Percentiles rank a stretch among this genome's conserved stretches.
Evolutionary conservation across 768 basidiomycete genomes (phyloP).

Genomic region (Cystofilobasidium ferigula): DNA sequence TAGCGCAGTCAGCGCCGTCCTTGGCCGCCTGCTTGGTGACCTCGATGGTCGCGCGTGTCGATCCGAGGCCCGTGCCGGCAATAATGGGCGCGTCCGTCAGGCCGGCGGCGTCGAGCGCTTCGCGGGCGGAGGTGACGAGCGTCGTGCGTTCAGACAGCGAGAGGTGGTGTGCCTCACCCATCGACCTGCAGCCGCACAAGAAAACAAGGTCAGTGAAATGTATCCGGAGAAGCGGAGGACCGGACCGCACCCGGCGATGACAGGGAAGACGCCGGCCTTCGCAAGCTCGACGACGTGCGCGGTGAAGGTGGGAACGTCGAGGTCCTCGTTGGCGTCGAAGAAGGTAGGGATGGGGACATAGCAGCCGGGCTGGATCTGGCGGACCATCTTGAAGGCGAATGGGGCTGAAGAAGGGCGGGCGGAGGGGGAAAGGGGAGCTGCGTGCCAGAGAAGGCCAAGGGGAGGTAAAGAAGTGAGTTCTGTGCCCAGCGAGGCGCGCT

Average conservation of each 20-base stretch:
- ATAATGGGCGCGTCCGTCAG: constrained; percentile 55
- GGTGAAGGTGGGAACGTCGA: constrained; percentile 62
- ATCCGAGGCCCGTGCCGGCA: constrained; percentile 62
- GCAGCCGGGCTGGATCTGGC: not conserved
- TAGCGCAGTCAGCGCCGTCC: constrained; percentile 51
- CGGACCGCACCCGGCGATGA: constrained; percentile 48
- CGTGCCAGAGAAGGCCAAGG: too few species aligned
- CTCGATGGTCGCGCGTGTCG: constrained; percentile 70
- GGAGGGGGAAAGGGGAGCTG: too few species aligned
- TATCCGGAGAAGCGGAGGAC: not conserved
- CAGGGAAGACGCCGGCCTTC: constrained; percentile 55
- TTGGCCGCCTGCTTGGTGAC: constrained; percentile 64
- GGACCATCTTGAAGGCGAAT: not conserved
- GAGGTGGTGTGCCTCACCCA: constrained; percentile 74
- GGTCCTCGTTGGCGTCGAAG: constrained; percentile 66
- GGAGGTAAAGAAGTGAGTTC: too few species aligned
- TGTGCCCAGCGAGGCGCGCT: too few species aligned
- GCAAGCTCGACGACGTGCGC: constrained; percentile 57
- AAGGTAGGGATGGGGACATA: constrained; percentile 81
- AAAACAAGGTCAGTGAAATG: not conserved
- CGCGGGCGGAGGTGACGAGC: constrained; percentile 57
- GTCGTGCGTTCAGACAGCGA: constrained; percentile 55
- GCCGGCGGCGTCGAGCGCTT: constrained; percentile 58
- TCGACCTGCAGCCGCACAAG: constrained; percentile 43
- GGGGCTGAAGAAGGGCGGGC: too few species aligned